phyloP scores from a whole-genome alignment of 805 yeast species.

The Sugiyamaella americana region DNA sequence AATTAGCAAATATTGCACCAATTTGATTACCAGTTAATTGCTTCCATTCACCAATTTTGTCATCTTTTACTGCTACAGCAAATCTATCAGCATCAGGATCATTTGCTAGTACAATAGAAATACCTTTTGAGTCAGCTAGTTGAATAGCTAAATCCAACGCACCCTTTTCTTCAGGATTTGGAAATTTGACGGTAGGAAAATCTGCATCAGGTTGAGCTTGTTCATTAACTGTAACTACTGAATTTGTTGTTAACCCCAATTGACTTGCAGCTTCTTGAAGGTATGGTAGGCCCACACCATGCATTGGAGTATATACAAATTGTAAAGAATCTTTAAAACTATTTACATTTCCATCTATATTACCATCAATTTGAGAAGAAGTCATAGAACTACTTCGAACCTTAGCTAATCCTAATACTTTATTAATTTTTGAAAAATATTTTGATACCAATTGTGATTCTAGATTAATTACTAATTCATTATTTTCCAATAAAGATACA shows the following conservation, averaged over 20 bases:
- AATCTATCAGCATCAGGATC: slow-evolving; percentile 98
- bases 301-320: slow-evolving; percentile 89
- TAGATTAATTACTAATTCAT: slow-evolving; percentile 27
- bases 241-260: slow-evolving; percentile 33
- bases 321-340: slow-evolving; percentile 12
- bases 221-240: slow-evolving; percentile 44
- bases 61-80: slow-evolving; percentile 61
- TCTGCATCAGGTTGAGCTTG: slow-evolving; percentile 78
- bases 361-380: neutral
- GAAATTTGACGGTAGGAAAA: slow-evolving; percentile 81
- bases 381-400: no score
- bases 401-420: neutral
- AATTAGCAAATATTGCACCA: slow-evolving; percentile 77
- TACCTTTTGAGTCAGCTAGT: slow-evolving; percentile 48
- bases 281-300: slow-evolving; percentile 80
- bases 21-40: slow-evolving; percentile 90
- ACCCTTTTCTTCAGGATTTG: slow-evolving; percentile 94
- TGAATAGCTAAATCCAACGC: slow-evolving; percentile 70
- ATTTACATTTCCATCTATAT: slow-evolving; percentile 4
- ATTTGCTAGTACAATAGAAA: slow-evolving; percentile 67
- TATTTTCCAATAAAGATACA: slow-evolving; percentile 40
- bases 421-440: slow-evolving; percentile 11
- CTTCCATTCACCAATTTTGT: slow-evolving; percentile 45
- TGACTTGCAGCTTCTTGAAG: slow-evolving; percentile 40
- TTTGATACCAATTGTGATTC: slow-evolving; percentile 12